A percentile compares a stretch with the other conserved stretches of the same genome.
Conservation (phyloP, 345 rosid species). For the Orychophragmus violaceus region DNA sequence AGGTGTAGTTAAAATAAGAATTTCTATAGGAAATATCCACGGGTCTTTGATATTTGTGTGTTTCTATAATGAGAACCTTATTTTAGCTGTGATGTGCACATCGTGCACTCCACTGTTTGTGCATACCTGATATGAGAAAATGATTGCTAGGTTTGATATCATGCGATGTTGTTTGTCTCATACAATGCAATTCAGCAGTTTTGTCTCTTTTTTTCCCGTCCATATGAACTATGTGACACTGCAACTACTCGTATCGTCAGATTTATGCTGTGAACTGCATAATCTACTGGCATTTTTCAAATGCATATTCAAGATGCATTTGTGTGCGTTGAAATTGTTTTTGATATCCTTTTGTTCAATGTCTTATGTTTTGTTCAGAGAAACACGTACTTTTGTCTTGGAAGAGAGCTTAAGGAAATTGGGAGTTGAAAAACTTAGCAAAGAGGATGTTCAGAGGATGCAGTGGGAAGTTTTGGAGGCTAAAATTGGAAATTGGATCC, state of each 20-base stretch:
- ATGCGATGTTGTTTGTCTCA: too few relatives aligned
- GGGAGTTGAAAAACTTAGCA: slow-evolving; percentile 95
- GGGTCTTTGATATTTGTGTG: too few relatives aligned
- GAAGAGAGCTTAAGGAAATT: slow-evolving; percentile 85
- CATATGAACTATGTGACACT: too few relatives aligned
- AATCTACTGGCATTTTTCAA: neutral
- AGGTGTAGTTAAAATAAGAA: neutral
- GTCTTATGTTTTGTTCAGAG: slow-evolving; percentile 44
- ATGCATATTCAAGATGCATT: neutral
- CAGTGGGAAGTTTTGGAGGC: slow-evolving; percentile 99
- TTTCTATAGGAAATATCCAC: neutral
- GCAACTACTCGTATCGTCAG: neutral
- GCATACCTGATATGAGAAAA: too few relatives aligned
- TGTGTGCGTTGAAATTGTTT: slow-evolving; percentile 13
- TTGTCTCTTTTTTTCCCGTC: too few relatives aligned
- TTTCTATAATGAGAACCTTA: too few relatives aligned
- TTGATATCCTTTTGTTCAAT: neutral
- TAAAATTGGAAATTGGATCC: slow-evolving; percentile 97
- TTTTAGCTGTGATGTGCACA: too few relatives aligned
- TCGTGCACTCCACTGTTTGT: too few relatives aligned
- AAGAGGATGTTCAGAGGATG: slow-evolving; percentile 97
- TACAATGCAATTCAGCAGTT: too few relatives aligned
- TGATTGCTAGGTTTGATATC: too few relatives aligned
- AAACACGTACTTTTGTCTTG: slow-evolving; percentile 68
- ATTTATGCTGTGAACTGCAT: neutral